Conservation (phyloP, 2,329 filamentous ascomycete genomes). For the Hymenoscyphus albidus region DNA sequence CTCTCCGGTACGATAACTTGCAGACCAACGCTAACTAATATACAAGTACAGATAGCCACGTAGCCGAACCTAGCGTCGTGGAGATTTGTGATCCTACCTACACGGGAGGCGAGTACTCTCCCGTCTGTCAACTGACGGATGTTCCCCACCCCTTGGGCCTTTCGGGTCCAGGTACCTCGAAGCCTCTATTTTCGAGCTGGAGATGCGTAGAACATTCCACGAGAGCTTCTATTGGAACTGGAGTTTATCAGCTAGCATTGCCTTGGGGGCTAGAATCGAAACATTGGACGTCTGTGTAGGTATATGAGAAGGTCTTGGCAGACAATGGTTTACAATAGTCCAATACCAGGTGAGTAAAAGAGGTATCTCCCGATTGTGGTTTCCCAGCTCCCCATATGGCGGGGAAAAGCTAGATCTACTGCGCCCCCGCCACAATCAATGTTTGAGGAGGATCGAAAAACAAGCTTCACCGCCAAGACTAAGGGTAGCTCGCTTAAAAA, state of each 20-base stretch:
- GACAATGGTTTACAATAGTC: neutral
- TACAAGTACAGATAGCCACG: neutral
- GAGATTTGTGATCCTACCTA: neutral
- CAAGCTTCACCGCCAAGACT: neutral
- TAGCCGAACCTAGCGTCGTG: neutral
- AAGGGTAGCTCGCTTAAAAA: neutral
- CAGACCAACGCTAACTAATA: neutral
- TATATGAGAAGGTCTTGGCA: no score
- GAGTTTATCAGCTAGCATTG: neutral
- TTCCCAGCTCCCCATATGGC: neutral
- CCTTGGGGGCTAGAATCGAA: no score
- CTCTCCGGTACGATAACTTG: neutral
- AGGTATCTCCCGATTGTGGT: neutral
- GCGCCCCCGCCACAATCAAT: neutral
- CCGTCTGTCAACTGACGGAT: neutral
- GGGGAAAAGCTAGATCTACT: neutral
- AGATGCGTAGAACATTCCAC: neutral
- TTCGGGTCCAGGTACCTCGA: neutral
- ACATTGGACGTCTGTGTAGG: no score
- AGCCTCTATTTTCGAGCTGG: neutral
- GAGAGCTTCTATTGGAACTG: neutral
- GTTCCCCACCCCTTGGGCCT: neutral
- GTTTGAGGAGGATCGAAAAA: neutral
- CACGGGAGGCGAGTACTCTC: no score
- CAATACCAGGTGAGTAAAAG: neutral